Evolutionary conservation across 2,329 filamentous ascomycete genomes (phyloP), one percentile per base, ranked within the genome.

Genomic region (Fusarium sp.): DNA sequence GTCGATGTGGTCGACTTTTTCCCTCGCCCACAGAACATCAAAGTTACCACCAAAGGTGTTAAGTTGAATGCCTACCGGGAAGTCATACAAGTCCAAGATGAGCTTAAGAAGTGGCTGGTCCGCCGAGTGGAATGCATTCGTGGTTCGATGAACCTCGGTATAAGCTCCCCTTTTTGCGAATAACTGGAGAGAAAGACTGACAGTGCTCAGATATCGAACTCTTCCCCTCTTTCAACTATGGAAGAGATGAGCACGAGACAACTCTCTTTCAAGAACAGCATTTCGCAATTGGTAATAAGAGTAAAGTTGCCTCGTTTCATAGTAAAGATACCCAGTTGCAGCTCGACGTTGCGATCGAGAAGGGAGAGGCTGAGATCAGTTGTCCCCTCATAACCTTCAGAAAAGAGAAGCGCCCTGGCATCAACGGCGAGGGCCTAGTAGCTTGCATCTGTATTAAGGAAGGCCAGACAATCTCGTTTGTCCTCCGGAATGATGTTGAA

Each of bases 1-100:
- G 88, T 92, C 14, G 91, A 92, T 60, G 78, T 94, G 33, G 84
- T 92, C 18, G 92, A 94, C 78, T 94, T 93, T 81, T 93, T 94
- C 71, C 92, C 92, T 1, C 86, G 92, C 2, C 91, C 91, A 14
- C 90, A 88, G 76, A 88, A 85, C 54, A 85, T 86, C 35, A 82
- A 83, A 42, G 85, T 90, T 32, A 79, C 89, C 20, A 81, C 83
- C 56, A 84, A 84, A 71, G 80, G 80, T 10, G 80, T 80, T 66
- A 85, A 81, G 71, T 85, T 85, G 78, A 87, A 80, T 74, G 83
- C 86, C 10, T 90, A 84, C 55, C 84, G 87, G 11, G 87, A 90
- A 76, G 83, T 85, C 6, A 83, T 81, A 38, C 82, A 77, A 44
- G 87, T 90, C 15, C 86, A 87, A 67, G 86, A 89, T 69, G 88